Evolutionary conservation across 176 grass and related monocot genomes (phyloP), one percentile per base, ranked within the genome.

Genomic region (Thinopyrum elongatum): DNA sequence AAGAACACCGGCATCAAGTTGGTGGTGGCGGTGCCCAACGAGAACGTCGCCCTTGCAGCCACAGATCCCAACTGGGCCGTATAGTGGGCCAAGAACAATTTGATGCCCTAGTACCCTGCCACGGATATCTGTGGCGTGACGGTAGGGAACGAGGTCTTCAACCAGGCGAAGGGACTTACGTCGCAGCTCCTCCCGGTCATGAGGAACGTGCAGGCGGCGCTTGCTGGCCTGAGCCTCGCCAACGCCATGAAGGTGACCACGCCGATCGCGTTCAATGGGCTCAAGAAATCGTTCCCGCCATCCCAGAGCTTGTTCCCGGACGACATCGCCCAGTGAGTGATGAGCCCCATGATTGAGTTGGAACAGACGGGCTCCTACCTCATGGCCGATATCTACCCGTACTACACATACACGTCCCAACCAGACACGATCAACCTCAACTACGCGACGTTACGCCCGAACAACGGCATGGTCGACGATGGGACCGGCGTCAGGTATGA

Each of bases 81-180:
- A 17, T 36, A 10, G 44, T 93, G 94, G 91, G 89, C 68, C 34
- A 75, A 51, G 79, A 17, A 36, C 34, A 90, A 80, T 36, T 69
- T 96, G 2, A 68, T 36, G 1, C 74, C 67, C 2, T 86, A 88
- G 82, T 82, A 85, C 74, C 94, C 91, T 1, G 82, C 87, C 35
- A 96, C 94, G 16, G 85, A 55, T 30, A 93, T 96, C 82, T 29
- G 74, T 15, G 65, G 79, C 75, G 83, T 96, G 0, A 85, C 89
- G 22, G 91, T 96, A 2, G 94, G 91, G 15, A 96, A 96, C 68
- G 91, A 96, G 85, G 94, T 96, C 42, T 96, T 96, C 74, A 68
- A 86, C 35, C 5, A 84, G 27, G 68, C 89, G 0, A 35, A 59
- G 8, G 76, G 77, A 33, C 41, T 84, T 4, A 89, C 64, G 0